Conservation (phyloP, 225 moss, liverwort and hornwort species). For the Pleurozium schreberi region DNA sequence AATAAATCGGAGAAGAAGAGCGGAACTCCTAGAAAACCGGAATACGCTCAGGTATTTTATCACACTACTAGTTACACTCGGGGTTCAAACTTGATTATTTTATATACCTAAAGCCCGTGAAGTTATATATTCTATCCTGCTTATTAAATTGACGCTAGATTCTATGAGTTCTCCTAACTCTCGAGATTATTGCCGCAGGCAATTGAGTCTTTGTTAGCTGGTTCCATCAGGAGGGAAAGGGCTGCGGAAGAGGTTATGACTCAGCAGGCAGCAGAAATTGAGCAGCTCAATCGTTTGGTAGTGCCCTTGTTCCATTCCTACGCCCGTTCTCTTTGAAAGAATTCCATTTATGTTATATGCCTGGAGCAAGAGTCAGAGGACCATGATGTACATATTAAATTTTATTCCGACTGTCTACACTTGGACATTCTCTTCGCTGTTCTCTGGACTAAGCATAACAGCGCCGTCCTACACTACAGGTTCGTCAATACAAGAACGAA, state of each 20-base stretch:
- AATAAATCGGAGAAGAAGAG: not conserved
- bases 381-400: too few species aligned
- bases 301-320: not conserved
- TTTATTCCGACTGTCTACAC: not conserved
- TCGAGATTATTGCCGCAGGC: conserved; percentile 19
- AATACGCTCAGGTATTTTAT: conserved; percentile 23
- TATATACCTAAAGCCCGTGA: not conserved
- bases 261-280: conserved; percentile 91
- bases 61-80: not conserved
- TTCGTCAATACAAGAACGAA: conserved; percentile 96
- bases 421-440: not conserved
- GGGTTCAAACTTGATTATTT: not conserved
- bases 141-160: too few species aligned
- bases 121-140: not conserved
- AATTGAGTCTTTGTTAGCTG: conserved; percentile 73
- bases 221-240: conserved; percentile 85
- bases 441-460: not conserved
- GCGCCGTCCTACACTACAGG: conserved; percentile 8
- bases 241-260: conserved; percentile 74
- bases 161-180: not conserved
- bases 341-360: too few species aligned
- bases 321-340: not conserved
- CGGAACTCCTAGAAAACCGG: conserved; percentile 19
- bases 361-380: not conserved
- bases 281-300: conserved; percentile 98